phyloP scores from a whole-genome alignment of 2,329 filamentous ascomycete species.

The Sporothrix humicola region DNA sequence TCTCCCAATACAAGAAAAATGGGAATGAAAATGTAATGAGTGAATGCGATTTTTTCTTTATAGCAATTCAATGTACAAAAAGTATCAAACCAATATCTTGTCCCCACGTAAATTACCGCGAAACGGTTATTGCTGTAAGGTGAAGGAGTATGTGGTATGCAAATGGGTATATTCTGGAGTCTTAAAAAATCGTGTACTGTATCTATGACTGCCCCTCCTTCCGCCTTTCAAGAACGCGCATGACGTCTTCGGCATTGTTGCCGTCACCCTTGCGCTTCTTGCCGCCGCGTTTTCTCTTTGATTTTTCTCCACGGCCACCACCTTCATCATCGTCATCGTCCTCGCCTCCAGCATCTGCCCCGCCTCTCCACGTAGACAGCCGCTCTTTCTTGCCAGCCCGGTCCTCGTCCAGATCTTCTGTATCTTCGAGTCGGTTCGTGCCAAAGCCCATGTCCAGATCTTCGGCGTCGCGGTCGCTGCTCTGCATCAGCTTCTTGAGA shows the following conservation, averaged over 20 bases:
- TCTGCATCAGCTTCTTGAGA: conserved; percentile 74
- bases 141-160: neutral
- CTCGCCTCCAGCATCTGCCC: conserved; percentile 40
- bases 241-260: conserved; percentile 79
- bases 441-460: conserved; percentile 97
- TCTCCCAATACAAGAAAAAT: conserved; percentile 17
- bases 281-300: conserved; percentile 70
- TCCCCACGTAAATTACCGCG: neutral
- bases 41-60: conserved; percentile 13
- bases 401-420: conserved; percentile 76
- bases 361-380: conserved; percentile 63
- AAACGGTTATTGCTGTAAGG: neutral
- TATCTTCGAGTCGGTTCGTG: conserved; percentile 83
- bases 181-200: neutral
- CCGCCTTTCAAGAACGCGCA: conserved; percentile 74
- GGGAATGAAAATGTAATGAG: conserved; percentile 23
- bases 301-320: conserved; percentile 52
- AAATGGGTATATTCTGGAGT: conserved; percentile 12
- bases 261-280: conserved; percentile 80
- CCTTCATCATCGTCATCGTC: conserved; percentile 59
- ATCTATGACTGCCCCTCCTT: conserved; percentile 46
- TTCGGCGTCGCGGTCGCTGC: conserved; percentile 78
- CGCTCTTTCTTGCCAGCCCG: conserved; percentile 64
- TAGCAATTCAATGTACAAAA: conserved; percentile 26
- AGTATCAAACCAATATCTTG: neutral